These are phyloP conservation scores for Arachnomyces sp. DNA, from an alignment of 2,329 filamentous ascomycete species.

Conservation along the genomic window DNA sequence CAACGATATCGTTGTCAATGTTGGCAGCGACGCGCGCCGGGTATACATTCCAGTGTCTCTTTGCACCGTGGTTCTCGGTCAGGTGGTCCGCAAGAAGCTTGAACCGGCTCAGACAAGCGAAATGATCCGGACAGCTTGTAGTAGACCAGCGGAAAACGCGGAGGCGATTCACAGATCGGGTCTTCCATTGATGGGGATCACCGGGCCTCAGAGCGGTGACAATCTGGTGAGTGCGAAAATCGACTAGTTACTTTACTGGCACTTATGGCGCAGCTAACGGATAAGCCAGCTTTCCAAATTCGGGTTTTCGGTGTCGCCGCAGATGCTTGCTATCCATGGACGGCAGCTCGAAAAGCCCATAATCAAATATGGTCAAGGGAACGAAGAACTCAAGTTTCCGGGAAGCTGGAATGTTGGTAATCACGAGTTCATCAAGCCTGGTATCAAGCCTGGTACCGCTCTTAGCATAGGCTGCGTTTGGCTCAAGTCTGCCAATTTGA, in stretches of 20 bases:
- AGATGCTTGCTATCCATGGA: slow-evolving; percentile 13
- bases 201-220: no score
- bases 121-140: slow-evolving; percentile 11
- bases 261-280: no score
- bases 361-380: slow-evolving; percentile 4
- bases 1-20: slow-evolving; percentile 4
- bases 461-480: background rate
- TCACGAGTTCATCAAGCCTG: background rate
- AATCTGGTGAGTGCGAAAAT: slow-evolving; percentile 2
- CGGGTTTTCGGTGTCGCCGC: slow-evolving; percentile 9
- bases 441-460: no score
- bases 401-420: slow-evolving; percentile 10
- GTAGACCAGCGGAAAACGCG: slow-evolving; percentile 12
- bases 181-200: slow-evolving; percentile 6
- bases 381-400: background rate
- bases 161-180: slow-evolving; percentile 8
- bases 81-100: slow-evolving; percentile 10
- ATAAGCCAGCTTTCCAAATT: slow-evolving; percentile 7
- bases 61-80: slow-evolving; percentile 12
- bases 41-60: slow-evolving; percentile 11
- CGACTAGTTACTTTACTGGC: no score
- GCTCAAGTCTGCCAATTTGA: background rate
- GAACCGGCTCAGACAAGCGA: slow-evolving; percentile 6
- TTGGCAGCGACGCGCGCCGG: background rate
- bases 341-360: slow-evolving; percentile 9